Evolutionary conservation across 2,329 filamentous ascomycete species (phyloP).

Genomic region (Verticillium klebahnii): DNA sequence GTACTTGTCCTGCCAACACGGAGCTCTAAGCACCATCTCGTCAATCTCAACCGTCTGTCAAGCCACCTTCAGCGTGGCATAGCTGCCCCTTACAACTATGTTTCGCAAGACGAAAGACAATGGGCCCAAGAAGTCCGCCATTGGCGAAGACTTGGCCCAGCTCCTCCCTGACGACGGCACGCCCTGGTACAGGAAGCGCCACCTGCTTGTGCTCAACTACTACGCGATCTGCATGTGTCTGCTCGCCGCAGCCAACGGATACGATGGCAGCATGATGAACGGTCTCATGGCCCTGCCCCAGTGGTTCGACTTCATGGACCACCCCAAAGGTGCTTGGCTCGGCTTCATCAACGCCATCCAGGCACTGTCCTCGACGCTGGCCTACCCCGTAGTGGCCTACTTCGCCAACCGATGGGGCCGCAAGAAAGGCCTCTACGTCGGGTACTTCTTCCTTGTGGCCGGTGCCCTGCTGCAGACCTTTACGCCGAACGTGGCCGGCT

Average conservation of each 20-base stretch:
- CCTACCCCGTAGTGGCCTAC: constrained; percentile 21
- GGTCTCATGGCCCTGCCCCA: constrained; percentile 51
- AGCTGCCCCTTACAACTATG: neutral
- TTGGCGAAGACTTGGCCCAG: constrained; percentile 3
- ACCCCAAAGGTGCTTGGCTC: constrained; percentile 1
- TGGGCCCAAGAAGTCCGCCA: constrained; percentile 1
- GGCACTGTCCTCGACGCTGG: constrained; percentile 17
- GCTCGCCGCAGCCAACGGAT: constrained; percentile 20
- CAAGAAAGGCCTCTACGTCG: constrained; percentile 23
- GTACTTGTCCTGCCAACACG: too few relatives aligned
- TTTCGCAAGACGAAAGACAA: neutral
- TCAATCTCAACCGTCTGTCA: too few relatives aligned
- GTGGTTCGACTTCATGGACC: constrained; percentile 7
- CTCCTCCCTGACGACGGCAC: constrained; percentile 3
- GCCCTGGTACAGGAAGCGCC: constrained; percentile 5
- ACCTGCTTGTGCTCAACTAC: constrained; percentile 5
- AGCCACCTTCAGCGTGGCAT: neutral
- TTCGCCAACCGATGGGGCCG: constrained; percentile 29
- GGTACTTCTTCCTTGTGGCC: constrained; percentile 24
- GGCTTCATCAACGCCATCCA: constrained; percentile 5
- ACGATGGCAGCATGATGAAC: constrained; percentile 50
- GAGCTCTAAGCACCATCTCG: too few relatives aligned
- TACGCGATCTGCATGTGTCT: constrained; percentile 3
- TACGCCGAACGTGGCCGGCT: constrained; percentile 18
- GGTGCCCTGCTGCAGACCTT: constrained; percentile 23